Base-by-base conservation (phyloP, 2,329 filamentous ascomycete species). In the Trichoderma sp. region DNA sequence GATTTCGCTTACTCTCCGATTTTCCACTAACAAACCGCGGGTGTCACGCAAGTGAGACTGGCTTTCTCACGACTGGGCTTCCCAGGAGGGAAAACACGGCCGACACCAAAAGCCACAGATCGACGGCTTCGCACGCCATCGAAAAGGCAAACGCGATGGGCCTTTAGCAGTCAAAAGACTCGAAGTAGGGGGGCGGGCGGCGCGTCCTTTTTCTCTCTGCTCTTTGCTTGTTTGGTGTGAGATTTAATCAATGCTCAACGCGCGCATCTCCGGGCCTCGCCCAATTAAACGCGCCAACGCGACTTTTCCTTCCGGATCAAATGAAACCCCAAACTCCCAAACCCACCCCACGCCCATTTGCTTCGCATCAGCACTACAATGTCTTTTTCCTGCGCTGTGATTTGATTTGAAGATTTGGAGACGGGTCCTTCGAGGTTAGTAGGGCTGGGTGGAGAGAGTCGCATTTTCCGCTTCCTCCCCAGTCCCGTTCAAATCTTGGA, bases 211-310 rank as follows among this genome's bases (percentile, higher is more conserved):
- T 43, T 61, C 23, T 65, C 20, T 65, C 17, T 30, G 1, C 6
- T 20, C 12, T n/a, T n/a, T 58, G 13, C 20, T 57, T 67, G 64
- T 39, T 43, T 63, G 57, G 64, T 53, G 63, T 58, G 55, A 58
- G 61, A 65, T 66, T 59, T 39, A 71, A 71, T 71, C 32, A 62
- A 59, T 55, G 36, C 53, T 61, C 23, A 67, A 67, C 70, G 70
- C 70, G 70, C 57, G 55, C 64, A 58, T 55, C 50, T 62, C 32
- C 39, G 36, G 30, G 55, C 55, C 28, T n/a, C 34, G 57, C 64
- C 70, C 70, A 71, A 71, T 71, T 53, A 71, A 68, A 71, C 70
- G 70, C 70, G 70, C 36, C 63, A 39, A 67, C 70, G 70, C 70
- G 63, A n/a, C 28, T 50, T 50, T 50, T 32, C 34, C 32, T 34